phyloP scores from a whole-genome alignment of 2,329 filamentous ascomycete genomes.

The Arthrobotrys conoides region DNA sequence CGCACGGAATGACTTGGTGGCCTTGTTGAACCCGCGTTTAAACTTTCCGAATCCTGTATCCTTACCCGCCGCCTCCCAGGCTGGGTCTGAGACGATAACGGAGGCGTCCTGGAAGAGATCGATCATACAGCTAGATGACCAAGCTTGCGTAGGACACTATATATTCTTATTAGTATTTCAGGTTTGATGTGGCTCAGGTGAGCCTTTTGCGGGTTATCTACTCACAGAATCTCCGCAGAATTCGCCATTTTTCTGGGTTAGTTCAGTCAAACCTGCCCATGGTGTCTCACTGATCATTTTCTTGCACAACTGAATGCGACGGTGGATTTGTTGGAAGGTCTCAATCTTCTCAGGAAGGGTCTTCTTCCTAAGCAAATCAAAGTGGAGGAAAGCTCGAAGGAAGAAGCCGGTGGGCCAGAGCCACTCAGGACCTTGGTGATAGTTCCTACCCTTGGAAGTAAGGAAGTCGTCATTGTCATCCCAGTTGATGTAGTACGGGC shows the following conservation, averaged over 20 bases:
- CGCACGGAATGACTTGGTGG: constrained; percentile 27
- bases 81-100: constrained; percentile 64
- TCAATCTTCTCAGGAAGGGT: constrained; percentile 80
- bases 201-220: constrained; percentile 63
- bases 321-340: constrained; percentile 93
- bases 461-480: constrained; percentile 93
- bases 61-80: constrained; percentile 27
- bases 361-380: constrained; percentile 82
- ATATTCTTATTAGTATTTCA: constrained; percentile 64
- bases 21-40: constrained; percentile 37
- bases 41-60: constrained; percentile 36
- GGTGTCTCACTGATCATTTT: constrained; percentile 82
- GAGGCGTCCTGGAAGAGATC: constrained; percentile 95
- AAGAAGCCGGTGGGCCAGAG: constrained; percentile 98
- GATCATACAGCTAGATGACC: constrained; percentile 94
- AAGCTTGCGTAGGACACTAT: constrained; percentile 92
- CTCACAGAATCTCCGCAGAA: constrained; percentile 87
- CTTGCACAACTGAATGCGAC: constrained; percentile 85
- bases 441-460: constrained; percentile 94
- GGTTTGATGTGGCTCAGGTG: constrained; percentile 44
- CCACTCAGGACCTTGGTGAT: constrained; percentile 99
- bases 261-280: constrained; percentile 92
- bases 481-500: constrained; percentile 93
- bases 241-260: constrained; percentile 90
- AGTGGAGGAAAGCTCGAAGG: constrained; percentile 88